Percentiles rank a stretch among this genome's conserved stretches.
phyloP scores from a whole-genome alignment of 2,329 filamentous ascomycete species.

The Paraphoma chrysanthemicola region DNA sequence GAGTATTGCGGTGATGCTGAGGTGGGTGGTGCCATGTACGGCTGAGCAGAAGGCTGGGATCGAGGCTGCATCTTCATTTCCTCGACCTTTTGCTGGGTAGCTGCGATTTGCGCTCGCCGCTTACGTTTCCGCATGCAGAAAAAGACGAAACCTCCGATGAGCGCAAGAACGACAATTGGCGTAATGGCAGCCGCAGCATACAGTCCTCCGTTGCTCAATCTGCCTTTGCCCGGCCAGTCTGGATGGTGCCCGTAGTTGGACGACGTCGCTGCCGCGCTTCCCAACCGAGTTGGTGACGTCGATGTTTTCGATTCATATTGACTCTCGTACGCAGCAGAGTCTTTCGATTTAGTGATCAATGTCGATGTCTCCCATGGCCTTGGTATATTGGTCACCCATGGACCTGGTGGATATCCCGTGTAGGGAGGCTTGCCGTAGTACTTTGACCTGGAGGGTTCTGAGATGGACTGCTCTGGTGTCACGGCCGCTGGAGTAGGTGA shows the following conservation, averaged over 20 bases:
- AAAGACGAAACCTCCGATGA: slow-evolving; percentile 30
- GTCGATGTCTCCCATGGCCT: neutral
- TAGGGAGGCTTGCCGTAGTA: neutral
- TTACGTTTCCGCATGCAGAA: slow-evolving; percentile 41
- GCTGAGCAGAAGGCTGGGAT: slow-evolving; percentile 7
- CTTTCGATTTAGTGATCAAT: neutral
- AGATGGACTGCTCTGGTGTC: neutral
- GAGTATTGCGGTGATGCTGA: slow-evolving; percentile 22
- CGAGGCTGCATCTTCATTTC: slow-evolving; percentile 37
- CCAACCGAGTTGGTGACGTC: neutral
- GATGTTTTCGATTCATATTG: neutral
- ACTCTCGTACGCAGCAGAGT: neutral
- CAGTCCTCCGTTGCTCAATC: slow-evolving; percentile 15
- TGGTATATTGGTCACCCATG: neutral
- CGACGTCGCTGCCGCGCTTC: neutral
- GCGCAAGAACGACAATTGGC: slow-evolving; percentile 31
- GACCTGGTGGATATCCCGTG: neutral
- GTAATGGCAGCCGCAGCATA: slow-evolving; percentile 34
- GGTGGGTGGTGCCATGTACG: slow-evolving; percentile 29
- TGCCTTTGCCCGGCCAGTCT: slow-evolving; percentile 1
- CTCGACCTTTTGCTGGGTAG: slow-evolving; percentile 11
- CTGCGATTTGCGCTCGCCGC: slow-evolving; percentile 20
- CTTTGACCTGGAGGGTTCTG: too few species aligned
- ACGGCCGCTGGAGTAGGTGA: neutral
- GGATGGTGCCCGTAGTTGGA: neutral